Evolutionary conservation across 805 yeast species (phyloP).

Genomic region (Pichia eremophila): DNA sequence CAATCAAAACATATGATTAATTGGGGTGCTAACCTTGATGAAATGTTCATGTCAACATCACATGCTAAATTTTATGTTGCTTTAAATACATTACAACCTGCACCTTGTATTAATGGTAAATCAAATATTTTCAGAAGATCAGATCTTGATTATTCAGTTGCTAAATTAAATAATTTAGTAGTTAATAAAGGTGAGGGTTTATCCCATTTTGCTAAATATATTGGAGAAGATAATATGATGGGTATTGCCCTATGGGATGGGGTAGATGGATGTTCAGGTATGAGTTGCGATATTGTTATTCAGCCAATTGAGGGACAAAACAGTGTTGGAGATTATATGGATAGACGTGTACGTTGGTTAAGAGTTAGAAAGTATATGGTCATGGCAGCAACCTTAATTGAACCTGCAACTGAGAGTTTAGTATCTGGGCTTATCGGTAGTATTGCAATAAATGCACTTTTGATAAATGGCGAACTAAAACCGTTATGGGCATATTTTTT

Average conservation of each 20-base stretch:
- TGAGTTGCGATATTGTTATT: slow-evolving; percentile 69
- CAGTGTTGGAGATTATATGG: slow-evolving; percentile 43
- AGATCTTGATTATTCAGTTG: slow-evolving; percentile 53
- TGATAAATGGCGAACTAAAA: slow-evolving; percentile 19
- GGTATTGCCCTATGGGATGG: slow-evolving; percentile 76
- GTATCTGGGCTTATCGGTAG: slow-evolving; percentile 61
- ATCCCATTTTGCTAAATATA: slow-evolving; percentile 64
- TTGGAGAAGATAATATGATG: slow-evolving; percentile 91
- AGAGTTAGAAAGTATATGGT: slow-evolving; percentile 86
- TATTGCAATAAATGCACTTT: slow-evolving; percentile 42
- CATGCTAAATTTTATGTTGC: slow-evolving; percentile 81
- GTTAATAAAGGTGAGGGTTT: slow-evolving; percentile 39
- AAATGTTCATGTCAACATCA: slow-evolving; percentile 74
- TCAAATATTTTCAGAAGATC: slow-evolving; percentile 68
- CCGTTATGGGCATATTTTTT: slow-evolving; percentile 27
- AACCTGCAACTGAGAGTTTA: slow-evolving; percentile 77
- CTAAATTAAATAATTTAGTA: slow-evolving; percentile 27
- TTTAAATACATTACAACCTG: slow-evolving; percentile 61
- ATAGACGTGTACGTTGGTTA: slow-evolving; percentile 74
- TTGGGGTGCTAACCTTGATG: slow-evolving; percentile 66
- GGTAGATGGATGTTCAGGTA: slow-evolving; percentile 58
- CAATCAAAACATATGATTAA: slow-evolving; percentile 18
- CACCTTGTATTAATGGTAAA: slow-evolving; percentile 90
- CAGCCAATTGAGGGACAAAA: slow-evolving; percentile 54
- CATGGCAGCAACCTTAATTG: slow-evolving; percentile 69